Percentiles rank a stretch among this genome's conserved stretches.
These are phyloP conservation scores for Candida albicans DNA, from an alignment of 1,139 yeast species.

Conservation along the genomic window DNA sequence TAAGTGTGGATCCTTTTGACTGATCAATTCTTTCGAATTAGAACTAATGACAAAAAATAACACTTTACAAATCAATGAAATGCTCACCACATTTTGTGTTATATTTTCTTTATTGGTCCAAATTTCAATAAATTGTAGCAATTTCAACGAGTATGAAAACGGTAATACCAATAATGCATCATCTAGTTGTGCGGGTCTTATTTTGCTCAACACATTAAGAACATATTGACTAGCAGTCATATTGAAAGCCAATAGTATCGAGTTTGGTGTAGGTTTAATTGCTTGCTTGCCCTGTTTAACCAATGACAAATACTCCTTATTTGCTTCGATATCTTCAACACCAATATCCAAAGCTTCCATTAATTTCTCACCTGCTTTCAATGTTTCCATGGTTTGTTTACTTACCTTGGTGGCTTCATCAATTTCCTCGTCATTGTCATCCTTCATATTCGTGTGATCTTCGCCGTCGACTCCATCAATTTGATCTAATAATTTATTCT, in stretches of 20 bases:
- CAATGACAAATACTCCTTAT: constrained; percentile 45
- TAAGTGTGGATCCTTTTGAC: constrained; percentile 62
- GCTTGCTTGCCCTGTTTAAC: constrained; percentile 45
- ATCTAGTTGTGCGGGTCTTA: constrained; percentile 82
- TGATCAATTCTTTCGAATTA: constrained; percentile 73
- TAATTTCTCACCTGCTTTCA: constrained; percentile 91
- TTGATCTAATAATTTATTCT: constrained; percentile 67
- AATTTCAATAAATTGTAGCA: constrained; percentile 69
- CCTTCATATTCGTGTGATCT: constrained; percentile 27
- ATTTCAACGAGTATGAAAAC: constrained; percentile 73
- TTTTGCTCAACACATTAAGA: constrained; percentile 63
- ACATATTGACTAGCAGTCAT: constrained; percentile 79
- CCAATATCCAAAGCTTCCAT: constrained; percentile 93
- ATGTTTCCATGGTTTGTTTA: constrained; percentile 84
- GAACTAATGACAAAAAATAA: constrained; percentile 69
- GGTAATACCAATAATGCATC: constrained; percentile 91
- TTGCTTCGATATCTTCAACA: constrained; percentile 63
- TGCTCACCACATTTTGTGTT: constrained; percentile 43
- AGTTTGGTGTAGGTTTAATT: constrained; percentile 60
- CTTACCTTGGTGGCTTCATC: constrained; percentile 67
- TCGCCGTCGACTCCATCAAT: constrained; percentile 56
- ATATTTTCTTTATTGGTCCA: constrained; percentile 62
- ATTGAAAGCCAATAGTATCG: constrained; percentile 69
- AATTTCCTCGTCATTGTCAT: constrained; percentile 35
- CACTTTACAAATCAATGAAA: constrained; percentile 70